These are phyloP conservation scores for Salix viminalis DNA, from an alignment of 345 rosid species.

Conservation along the genomic window DNA sequence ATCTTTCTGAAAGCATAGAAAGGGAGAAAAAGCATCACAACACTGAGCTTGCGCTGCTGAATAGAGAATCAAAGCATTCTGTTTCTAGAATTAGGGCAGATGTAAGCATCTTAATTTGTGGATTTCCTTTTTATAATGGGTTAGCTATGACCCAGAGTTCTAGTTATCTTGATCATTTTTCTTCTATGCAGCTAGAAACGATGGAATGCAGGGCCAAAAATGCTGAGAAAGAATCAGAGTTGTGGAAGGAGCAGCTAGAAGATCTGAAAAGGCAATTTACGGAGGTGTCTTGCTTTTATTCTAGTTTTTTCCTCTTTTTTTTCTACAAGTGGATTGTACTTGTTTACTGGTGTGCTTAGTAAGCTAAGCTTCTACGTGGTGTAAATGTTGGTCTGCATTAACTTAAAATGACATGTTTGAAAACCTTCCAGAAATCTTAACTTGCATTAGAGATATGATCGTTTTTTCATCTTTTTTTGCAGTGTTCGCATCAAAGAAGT, in stretches of 20 bases:
- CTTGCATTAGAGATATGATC: background rate
- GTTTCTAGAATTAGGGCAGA: slow-evolving; percentile 68
- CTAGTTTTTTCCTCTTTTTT: background rate
- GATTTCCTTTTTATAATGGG: background rate
- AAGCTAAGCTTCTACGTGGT: background rate
- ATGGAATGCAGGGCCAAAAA: slow-evolving; percentile 70
- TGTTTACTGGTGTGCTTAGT: background rate
- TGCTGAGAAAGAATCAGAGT: slow-evolving; percentile 69
- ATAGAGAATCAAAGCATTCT: slow-evolving; percentile 64
- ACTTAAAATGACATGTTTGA: background rate
- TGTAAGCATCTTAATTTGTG: slow-evolving; percentile 41
- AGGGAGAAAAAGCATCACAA: slow-evolving; percentile 64
- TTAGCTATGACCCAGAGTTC: background rate
- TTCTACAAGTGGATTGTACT: background rate
- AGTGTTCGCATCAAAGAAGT: slow-evolving; percentile 72
- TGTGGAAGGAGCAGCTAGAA: slow-evolving; percentile 60
- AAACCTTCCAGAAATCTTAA: background rate
- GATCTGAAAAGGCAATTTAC: slow-evolving; percentile 50
- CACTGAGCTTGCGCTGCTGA: slow-evolving; percentile 58
- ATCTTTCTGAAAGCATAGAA: slow-evolving; percentile 59
- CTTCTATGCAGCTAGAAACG: slow-evolving; percentile 62
- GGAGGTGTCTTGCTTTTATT: slow-evolving; percentile 39
- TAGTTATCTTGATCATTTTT: slow-evolving; percentile 18
- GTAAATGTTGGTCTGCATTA: background rate
- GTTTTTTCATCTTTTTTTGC: slow-evolving; percentile 16